These are phyloP conservation scores for Candida morakotiae DNA, from an alignment of 805 yeast genomes.

Conservation along the genomic window DNA sequence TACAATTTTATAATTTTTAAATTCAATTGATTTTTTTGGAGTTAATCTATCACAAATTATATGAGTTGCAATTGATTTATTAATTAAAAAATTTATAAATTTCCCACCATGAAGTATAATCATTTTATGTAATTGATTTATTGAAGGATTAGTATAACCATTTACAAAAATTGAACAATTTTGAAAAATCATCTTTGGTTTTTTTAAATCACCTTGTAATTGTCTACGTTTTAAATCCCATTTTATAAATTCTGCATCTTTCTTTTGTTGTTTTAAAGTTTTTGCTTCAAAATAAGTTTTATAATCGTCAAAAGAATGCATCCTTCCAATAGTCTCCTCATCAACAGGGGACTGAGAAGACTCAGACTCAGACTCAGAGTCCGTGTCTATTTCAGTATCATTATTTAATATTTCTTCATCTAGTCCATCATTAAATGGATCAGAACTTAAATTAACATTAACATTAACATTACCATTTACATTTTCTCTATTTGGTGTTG, in stretches of 20 bases:
- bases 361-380: conserved; percentile 11
- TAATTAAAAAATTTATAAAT: conserved; percentile 62
- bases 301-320: conserved; percentile 60
- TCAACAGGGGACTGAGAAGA: conserved; percentile 10
- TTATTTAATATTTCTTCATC: conserved; percentile 12
- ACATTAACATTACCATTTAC: too few species aligned
- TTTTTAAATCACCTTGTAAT: conserved; percentile 1
- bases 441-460: conserved; percentile 11
- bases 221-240: conserved; percentile 44
- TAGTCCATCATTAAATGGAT: conserved; percentile 21
- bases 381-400: conserved; percentile 5
- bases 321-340: conserved; percentile 30
- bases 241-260: conserved; percentile 45
- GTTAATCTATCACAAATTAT: conserved; percentile 78
- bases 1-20: conserved; percentile 68
- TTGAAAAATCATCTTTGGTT: conserved; percentile 43
- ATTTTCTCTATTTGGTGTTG: too few species aligned
- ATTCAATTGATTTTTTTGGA: conserved; percentile 66
- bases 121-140: conserved; percentile 63
- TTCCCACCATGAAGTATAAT: conserved; percentile 79
- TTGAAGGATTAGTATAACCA: conserved; percentile 84
- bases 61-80: conserved; percentile 78
- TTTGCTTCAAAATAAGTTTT: conserved; percentile 63
- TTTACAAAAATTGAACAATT: conserved; percentile 75
- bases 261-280: conserved; percentile 54